Evolutionary conservation across 2,329 filamentous ascomycete genomes (phyloP), one percentile per base, ranked within the genome.

Genomic region (Cladosporium colombiae): DNA sequence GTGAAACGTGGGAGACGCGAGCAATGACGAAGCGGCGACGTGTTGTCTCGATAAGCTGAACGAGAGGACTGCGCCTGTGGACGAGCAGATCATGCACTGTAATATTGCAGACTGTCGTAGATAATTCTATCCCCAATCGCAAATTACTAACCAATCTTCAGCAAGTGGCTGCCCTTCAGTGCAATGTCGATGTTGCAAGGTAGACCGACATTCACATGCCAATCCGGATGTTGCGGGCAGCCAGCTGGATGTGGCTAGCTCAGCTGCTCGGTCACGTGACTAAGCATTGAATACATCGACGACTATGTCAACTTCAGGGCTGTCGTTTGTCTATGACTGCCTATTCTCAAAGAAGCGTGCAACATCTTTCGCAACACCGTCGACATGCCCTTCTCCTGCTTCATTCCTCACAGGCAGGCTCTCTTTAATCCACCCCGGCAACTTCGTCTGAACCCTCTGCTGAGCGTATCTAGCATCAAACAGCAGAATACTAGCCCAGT

Each of bases 401-500:
- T 31, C 35, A 11, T 18, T 27, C 7, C 14, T 16, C 2, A 23
- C 46, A 21, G 66, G 62, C 76, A 96, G 78, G 40, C 91, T 92
- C 13, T 84, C 86, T 70, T 85, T 85, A 73, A 99, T 98, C 95
- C 95, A 99, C 1, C 86, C 88, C 0, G 95, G 95, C 70, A 99
- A 78, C 79, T 97, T 98, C 27, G 78, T 80, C 71, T 86, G 85
- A 67, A 98, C 92, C 63, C 90, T 85, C 58, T 87, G 83, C 31
- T 85, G 87, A n/a, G 84, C 86, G 78, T 95, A 99, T 61, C 95
- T 83, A 69, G 85, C 83, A 78, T 99, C 95, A 37, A 95, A 81
- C 74, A 99, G 84, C 65, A 97, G 80, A 69, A 99, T 97, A 18
- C 91, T 89, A 5, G 95, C 95, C 78, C 96, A 98, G 78, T 99